A percentile compares a stretch with the other conserved stretches of the same genome.
Conservation (phyloP, 345 rosid species). For the Linum trigynum region DNA sequence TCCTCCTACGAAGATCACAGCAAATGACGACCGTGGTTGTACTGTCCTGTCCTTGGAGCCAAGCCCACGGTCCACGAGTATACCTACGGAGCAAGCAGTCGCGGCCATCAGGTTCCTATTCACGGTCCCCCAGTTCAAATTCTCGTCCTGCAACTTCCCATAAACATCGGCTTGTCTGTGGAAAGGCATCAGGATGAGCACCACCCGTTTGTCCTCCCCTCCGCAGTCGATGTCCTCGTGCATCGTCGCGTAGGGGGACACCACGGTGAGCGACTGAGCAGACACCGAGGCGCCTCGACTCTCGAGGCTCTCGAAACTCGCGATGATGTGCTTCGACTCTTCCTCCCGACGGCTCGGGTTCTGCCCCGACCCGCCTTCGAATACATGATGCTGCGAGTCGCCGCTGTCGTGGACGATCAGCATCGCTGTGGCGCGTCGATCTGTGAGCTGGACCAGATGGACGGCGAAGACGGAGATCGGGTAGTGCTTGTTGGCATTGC, state of each 20-base stretch:
- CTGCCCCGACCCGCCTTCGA: too few species aligned
- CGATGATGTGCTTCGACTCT: constrained; percentile 18
- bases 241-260: constrained; percentile 17
- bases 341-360: background rate
- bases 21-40: background rate
- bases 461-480: background rate
- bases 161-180: constrained; percentile 10
- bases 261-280: constrained; percentile 19
- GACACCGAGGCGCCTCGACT: background rate
- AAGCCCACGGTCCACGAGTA: constrained; percentile 26
- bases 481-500: background rate
- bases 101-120: constrained; percentile 15
- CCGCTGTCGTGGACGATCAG: constrained; percentile 36
- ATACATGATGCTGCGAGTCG: background rate
- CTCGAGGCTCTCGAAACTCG: constrained; percentile 15
- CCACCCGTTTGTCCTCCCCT: constrained; percentile 22
- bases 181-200: constrained; percentile 23
- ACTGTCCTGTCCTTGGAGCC: background rate
- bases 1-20: constrained; percentile 25
- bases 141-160: constrained; percentile 2
- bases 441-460: background rate
- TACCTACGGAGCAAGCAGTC: constrained; percentile 24
- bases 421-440: constrained; percentile 20
- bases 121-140: constrained; percentile 3
- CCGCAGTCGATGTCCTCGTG: constrained; percentile 16